Conservation (phyloP, 2,329 filamentous ascomycete genomes). For the Tolypocladium tundrense region DNA sequence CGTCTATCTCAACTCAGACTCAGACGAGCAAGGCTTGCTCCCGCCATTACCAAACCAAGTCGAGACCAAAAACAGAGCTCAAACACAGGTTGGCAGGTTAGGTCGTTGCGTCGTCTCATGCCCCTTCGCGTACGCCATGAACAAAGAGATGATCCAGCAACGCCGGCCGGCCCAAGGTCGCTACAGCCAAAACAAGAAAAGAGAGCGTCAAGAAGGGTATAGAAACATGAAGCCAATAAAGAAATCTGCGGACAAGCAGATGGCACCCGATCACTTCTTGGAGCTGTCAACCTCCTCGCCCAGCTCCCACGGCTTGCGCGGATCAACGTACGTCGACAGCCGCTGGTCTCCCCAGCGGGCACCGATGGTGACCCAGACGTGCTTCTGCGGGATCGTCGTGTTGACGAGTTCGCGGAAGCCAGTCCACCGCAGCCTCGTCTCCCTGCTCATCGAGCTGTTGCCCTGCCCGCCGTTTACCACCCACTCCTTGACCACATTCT, state of each 20-base stretch:
- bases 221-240: slow-evolving; percentile 3
- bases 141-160: slow-evolving; percentile 5
- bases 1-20: not conserved
- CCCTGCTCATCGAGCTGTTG: slow-evolving; percentile 48
- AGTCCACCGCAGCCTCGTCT: slow-evolving; percentile 45
- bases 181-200: slow-evolving; percentile 2
- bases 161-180: slow-evolving; percentile 3
- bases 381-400: slow-evolving; percentile 44
- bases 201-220: slow-evolving; percentile 1
- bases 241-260: slow-evolving; percentile 9
- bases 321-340: slow-evolving; percentile 44
- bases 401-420: slow-evolving; percentile 46
- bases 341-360: slow-evolving; percentile 49
- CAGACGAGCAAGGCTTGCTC: not conserved
- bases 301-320: slow-evolving; percentile 40
- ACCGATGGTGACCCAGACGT: slow-evolving; percentile 61
- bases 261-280: slow-evolving; percentile 14
- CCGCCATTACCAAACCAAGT: not conserved
- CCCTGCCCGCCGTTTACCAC: slow-evolving; percentile 59
- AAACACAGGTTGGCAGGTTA: not conserved
- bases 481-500: slow-evolving; percentile 61
- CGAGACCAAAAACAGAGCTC: not conserved
- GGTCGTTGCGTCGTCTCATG: slow-evolving; percentile 4
- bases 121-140: slow-evolving; percentile 6
- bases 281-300: slow-evolving; percentile 40